phyloP scores from a whole-genome alignment of 768 basidiomycete species.

The Lanmaoa rubissima region DNA sequence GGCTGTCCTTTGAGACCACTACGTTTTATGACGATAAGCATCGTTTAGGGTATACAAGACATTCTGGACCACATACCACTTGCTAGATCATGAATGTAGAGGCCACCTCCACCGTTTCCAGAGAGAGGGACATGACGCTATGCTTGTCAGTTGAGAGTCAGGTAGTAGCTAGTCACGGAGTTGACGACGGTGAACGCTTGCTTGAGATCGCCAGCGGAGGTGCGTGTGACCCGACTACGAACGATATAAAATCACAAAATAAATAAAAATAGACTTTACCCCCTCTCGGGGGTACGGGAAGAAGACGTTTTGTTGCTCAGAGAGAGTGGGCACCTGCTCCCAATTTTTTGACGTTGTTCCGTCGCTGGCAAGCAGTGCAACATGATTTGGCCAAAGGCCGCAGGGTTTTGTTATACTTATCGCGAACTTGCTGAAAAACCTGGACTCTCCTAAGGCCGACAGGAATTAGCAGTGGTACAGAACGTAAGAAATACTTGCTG shows the following conservation, averaged over 20 bases:
- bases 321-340: constrained; percentile 3
- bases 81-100: not conserved
- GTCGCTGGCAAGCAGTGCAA: not conserved
- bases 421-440: too few relatives aligned
- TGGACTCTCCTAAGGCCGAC: too few relatives aligned
- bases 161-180: constrained; percentile 6
- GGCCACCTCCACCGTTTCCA: not conserved
- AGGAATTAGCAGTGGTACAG: too few relatives aligned
- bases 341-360: constrained; percentile 11
- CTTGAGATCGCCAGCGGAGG: not conserved
- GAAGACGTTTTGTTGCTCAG: not conserved
- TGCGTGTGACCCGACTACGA: not conserved
- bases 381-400: constrained; percentile 1
- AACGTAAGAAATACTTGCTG: too few relatives aligned
- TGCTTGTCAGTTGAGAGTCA: constrained; percentile 1
- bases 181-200: constrained; percentile 4
- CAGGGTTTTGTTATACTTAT: not conserved
- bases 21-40: not conserved
- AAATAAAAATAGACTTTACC: not conserved
- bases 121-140: not conserved
- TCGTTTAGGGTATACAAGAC: not conserved
- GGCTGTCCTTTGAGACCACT: not conserved
- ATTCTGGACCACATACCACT: not conserved
- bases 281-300: not conserved
- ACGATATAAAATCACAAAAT: not conserved